Percentiles rank a stretch among this genome's conserved stretches.
phyloP scores from a whole-genome alignment of 139 green algal species.

The Chlorella sp. region DNA sequence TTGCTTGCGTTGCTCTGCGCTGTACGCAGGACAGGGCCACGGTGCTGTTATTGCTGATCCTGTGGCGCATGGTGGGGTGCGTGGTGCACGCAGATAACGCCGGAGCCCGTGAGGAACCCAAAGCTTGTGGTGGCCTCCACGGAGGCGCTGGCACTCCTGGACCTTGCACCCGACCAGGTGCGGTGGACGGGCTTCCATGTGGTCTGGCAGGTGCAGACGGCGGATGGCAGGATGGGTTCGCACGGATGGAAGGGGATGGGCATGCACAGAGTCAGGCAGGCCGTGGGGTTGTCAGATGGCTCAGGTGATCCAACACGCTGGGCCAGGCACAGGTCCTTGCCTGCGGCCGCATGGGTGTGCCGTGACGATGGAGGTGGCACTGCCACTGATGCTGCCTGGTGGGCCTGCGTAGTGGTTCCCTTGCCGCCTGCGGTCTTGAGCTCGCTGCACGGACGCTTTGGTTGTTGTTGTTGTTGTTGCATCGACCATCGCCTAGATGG shows the following conservation, averaged over 20 bases:
- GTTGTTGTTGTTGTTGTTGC: too few species aligned
- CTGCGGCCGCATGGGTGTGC: neutral
- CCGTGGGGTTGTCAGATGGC: too few species aligned
- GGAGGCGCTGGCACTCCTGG: conserved; percentile 44
- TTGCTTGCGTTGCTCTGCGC: neutral
- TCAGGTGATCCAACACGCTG: neutral
- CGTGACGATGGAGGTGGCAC: too few species aligned
- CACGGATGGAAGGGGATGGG: too few species aligned
- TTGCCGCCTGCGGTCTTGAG: too few species aligned
- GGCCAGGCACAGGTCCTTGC: neutral
- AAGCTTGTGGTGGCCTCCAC: conserved; percentile 30
- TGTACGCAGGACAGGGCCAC: neutral
- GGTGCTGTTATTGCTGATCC: neutral
- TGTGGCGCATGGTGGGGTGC: neutral
- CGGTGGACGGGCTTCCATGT: neutral
- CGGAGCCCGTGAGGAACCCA: conserved; percentile 30
- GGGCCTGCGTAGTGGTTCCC: too few species aligned
- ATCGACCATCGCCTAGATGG: too few species aligned
- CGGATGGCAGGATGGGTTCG: too few species aligned
- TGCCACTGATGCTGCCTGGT: too few species aligned
- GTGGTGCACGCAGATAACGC: neutral
- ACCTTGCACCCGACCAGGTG: conserved; percentile 35
- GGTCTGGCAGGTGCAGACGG: too few species aligned
- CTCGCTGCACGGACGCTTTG: too few species aligned
- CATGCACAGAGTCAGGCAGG: too few species aligned